Evolutionary conservation across 2,329 filamentous ascomycete species (phyloP).

Genomic region (Tolypocladium nubicola): DNA sequence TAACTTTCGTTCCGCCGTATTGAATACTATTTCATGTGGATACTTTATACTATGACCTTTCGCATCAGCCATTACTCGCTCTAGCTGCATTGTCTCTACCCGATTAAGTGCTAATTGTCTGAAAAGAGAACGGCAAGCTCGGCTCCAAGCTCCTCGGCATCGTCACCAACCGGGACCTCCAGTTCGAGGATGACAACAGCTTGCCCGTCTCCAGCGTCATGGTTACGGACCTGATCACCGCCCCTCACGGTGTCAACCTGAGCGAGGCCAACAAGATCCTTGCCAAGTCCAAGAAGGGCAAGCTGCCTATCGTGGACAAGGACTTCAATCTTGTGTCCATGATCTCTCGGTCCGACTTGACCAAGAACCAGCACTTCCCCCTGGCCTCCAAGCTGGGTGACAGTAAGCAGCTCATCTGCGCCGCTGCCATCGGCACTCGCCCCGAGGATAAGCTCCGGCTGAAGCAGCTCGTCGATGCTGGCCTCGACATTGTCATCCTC

Average conservation of each 20-base stretch:
- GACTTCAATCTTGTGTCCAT: constrained; percentile 80
- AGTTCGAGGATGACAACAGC: constrained; percentile 73
- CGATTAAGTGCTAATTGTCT: constrained; percentile 7
- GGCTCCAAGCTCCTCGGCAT: constrained; percentile 95
- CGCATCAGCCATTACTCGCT: constrained; percentile 5
- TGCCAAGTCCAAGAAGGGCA: constrained; percentile 94
- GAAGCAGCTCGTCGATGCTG: constrained; percentile 81
- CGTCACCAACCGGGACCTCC: constrained; percentile 94
- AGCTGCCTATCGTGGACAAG: constrained; percentile 84
- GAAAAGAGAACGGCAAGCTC: constrained; percentile 75
- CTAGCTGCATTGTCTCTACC: constrained; percentile 4
- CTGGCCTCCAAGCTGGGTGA: constrained; percentile 91
- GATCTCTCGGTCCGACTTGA: constrained; percentile 88
- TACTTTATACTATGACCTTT: constrained; percentile 23
- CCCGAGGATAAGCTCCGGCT: constrained; percentile 86
- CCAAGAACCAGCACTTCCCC: constrained; percentile 97
- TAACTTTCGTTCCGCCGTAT: constrained; percentile 99
- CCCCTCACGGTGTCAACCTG: constrained; percentile 70
- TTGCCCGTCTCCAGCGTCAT: constrained; percentile 80
- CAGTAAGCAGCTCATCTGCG: constrained; percentile 95
- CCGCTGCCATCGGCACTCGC: constrained; percentile 89
- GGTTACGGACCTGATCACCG: constrained; percentile 90
- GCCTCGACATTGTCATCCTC: constrained; percentile 87
- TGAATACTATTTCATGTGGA: constrained; percentile 78
- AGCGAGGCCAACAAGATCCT: constrained; percentile 87